Evolutionary conservation across 2,329 filamentous ascomycete genomes (phyloP), one percentile per base, ranked within the genome.

Genomic region (Colletotrichum sp.): DNA sequence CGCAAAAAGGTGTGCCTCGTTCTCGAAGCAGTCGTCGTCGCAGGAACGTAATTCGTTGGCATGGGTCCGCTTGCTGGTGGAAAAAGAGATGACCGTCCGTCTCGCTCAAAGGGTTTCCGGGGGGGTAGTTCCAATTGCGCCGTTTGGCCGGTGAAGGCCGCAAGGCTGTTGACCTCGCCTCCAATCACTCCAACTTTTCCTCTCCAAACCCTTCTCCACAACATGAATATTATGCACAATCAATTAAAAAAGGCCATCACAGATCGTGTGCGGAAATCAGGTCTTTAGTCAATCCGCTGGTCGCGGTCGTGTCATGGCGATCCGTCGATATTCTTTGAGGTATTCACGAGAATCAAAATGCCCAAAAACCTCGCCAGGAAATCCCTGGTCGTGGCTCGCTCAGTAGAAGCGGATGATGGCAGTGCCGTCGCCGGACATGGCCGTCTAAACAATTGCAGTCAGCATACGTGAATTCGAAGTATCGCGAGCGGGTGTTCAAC

Each of bases 341-440:
- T 71, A 80, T 81, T 73, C 80, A 81, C 69, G 74, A 72, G 69
- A 77, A 77, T 68, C 68, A 75, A 72, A 76, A 63, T 52, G 52
- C 44, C 28, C 65, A 74, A 69, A 72, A 59, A 36, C 52, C 60
- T 80, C 73, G 75, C 75, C 79, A 77, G 78, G 76, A 68, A 64
- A 79, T 79, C 79, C 78, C 55, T 66, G 72, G 72, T 57, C 64
- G 78, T 66, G 64, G 64, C 25, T 60, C 39, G 22, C 44, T 75
- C 78, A 81, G 81, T 84, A 88, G 82, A 88, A 88, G 71, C 84
- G 86, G 78, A 91, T 83, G 74, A 83, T 81, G 32, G 86, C 88
- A 44, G 80, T 83, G 77, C 86, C 86, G 71, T 87, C 86, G 15
- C 78, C 61, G n/a, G 77, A 77, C 78, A 90, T 81, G 48, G 83